Base-by-base conservation (phyloP, 2,329 filamentous ascomycete species). In the Aspergillus tanneri region DNA sequence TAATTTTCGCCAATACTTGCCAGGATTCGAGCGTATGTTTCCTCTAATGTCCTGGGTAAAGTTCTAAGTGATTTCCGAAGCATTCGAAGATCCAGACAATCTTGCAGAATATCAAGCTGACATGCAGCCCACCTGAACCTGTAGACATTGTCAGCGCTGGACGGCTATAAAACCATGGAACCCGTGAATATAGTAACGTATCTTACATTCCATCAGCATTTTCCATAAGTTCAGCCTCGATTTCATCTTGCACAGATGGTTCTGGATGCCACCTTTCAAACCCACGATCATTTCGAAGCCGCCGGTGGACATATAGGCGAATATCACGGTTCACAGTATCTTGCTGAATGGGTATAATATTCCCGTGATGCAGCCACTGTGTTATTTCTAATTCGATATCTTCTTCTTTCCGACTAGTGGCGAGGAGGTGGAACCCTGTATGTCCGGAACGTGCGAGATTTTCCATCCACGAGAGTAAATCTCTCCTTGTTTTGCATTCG, bases 71-170 rank as follows among this genome's bases (percentile, higher is more conserved):
- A 41, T 8, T 54, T 43, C 23, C 50, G 47, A 4, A 63, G 27
- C 11, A 35, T 47, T 10, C 21, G 44, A 8, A 47, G 46, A 32
- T 54, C 50, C 6, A 56, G 27, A 42, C 58, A 63, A 10, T 50
- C 47, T 32, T 54, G 38, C 16, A 65, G 47, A 14, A 48, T 49
- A 23, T 61, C 56, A 25, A 65, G 49, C 36, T 64, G 59, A 35
- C 62, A 65, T 39, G 49, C 49, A 11, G 55, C 60, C 60, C 57
- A 63, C 10, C 59, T 52, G 50, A 65, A 64, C 59, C 58, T 63
- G 36, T 14, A 47, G 19, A 34, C 35, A 39, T 18, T 22, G 32
- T 47, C 12, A 49, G 23, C 28, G 16, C 37, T 50, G 9, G 16
- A n/a, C n/a, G 7, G 23, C 5, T 28, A 37, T 32, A 37, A 41